Evolutionary conservation across 2,329 filamentous ascomycete species (phyloP).

Genomic region (Fusarium protoensiforme): DNA sequence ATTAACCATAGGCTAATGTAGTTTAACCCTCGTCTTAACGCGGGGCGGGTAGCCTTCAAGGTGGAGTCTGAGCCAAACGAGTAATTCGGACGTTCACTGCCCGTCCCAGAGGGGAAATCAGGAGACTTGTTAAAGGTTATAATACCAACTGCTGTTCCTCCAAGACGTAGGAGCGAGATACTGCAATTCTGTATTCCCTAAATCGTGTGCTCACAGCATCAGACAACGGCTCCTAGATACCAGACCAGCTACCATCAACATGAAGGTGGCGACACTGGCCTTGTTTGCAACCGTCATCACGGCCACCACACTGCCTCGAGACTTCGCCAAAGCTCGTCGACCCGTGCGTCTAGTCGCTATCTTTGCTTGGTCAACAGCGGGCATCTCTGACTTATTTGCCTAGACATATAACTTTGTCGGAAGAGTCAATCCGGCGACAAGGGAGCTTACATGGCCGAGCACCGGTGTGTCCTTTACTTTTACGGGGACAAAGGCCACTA

Average conservation of each 20-base stretch:
- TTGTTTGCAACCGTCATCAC: slow-evolving; percentile 8
- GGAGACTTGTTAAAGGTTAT: not conserved
- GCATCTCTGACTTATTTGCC: not conserved
- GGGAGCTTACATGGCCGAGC: slow-evolving; percentile 57
- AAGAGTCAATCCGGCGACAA: slow-evolving; percentile 55
- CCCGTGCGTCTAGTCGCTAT: not conserved
- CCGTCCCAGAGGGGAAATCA: not conserved
- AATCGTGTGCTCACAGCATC: not conserved
- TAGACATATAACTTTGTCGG: slow-evolving; percentile 46
- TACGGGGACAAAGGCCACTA: slow-evolving; percentile 51
- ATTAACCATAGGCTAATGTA: not conserved
- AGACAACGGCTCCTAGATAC: not conserved
- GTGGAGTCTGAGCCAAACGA: not conserved
- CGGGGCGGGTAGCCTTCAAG: not conserved
- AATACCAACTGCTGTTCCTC: not conserved
- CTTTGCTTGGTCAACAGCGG: too few species aligned
- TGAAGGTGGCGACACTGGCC: slow-evolving; percentile 7
- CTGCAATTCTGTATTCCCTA: not conserved
- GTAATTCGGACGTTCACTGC: slow-evolving; percentile 25
- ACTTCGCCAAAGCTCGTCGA: not conserved
- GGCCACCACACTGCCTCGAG: not conserved
- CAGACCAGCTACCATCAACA: not conserved
- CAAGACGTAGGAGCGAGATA: not conserved
- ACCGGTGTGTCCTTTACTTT: slow-evolving; percentile 56
- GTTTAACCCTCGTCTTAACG: not conserved